These are phyloP conservation scores for Kazachstania viticola DNA, from an alignment of 805 yeast species.

Conservation along the genomic window DNA sequence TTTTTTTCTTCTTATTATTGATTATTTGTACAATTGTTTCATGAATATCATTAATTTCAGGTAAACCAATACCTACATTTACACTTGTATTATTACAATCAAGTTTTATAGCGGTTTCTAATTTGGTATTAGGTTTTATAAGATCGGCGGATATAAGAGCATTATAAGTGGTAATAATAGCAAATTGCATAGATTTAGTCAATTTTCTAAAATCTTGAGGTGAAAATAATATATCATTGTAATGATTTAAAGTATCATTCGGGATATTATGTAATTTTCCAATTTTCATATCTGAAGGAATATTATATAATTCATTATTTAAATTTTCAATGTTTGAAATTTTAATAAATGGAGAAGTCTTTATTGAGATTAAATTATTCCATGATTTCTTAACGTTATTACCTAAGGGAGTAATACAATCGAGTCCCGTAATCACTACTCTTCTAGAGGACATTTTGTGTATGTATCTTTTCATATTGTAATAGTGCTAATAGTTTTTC, in stretches of 20 bases:
- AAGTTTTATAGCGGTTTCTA: conserved; percentile 20
- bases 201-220: conserved; percentile 40
- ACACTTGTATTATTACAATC: conserved; percentile 39
- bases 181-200: conserved; percentile 69
- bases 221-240: conserved; percentile 23
- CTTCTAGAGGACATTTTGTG: too few relatives aligned
- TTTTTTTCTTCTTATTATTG: conserved; percentile 34
- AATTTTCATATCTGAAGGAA: conserved; percentile 53
- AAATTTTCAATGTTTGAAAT: neutral
- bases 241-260: conserved; percentile 29
- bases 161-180: conserved; percentile 62
- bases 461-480: too few relatives aligned
- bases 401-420: conserved; percentile 79
- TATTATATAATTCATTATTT: conserved; percentile 28
- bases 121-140: conserved; percentile 28
- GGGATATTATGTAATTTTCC: conserved; percentile 49
- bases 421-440: conserved; percentile 89
- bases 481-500: too few relatives aligned
- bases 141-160: conserved; percentile 64
- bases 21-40: conserved; percentile 34
- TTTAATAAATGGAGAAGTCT: conserved; percentile 11
- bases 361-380: conserved; percentile 38
- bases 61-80: conserved; percentile 89
- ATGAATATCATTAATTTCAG: conserved; percentile 59
- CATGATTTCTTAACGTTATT: conserved; percentile 47